Percentiles rank a stretch among this genome's conserved stretches.
phyloP scores from a whole-genome alignment of 1,284 basidiomycete species.

The Porodaedalea pini region DNA sequence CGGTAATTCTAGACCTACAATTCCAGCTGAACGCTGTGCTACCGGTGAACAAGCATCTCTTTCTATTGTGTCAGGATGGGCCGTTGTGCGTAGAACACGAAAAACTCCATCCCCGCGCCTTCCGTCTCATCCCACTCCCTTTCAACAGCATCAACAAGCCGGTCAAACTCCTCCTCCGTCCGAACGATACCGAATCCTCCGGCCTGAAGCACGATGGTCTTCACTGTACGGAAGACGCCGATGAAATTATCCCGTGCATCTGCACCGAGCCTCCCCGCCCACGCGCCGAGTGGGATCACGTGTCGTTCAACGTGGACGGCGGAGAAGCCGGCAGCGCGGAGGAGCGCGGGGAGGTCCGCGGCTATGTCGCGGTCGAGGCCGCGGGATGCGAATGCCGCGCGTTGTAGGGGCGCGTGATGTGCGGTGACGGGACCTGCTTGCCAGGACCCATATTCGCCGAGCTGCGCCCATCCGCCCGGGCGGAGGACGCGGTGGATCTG shows the following conservation, averaged over 20 bases:
- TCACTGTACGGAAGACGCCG: conserved; percentile 13
- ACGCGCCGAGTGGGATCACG: conserved; percentile 21
- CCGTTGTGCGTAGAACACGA: conserved; percentile 3
- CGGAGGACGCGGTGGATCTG: conserved; percentile 24
- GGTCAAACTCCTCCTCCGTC: conserved; percentile 5
- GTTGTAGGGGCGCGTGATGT: too few species aligned
- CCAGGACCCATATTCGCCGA: too few species aligned
- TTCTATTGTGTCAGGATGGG: too few species aligned
- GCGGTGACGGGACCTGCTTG: too few species aligned
- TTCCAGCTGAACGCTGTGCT: too few species aligned
- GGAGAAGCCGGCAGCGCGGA: conserved; percentile 25
- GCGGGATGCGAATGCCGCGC: too few species aligned
- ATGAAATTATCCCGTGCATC: conserved; percentile 22
- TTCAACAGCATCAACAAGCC: background rate
- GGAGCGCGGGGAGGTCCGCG: conserved; percentile 22
- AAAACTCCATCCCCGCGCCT: background rate
- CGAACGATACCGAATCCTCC: conserved; percentile 6
- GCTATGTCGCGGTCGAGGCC: conserved; percentile 23
- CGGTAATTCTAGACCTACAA: too few species aligned
- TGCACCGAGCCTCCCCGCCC: conserved; percentile 23
- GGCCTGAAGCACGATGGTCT: background rate
- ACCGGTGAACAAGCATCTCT: too few species aligned
- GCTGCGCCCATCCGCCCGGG: conserved; percentile 26
- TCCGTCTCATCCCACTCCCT: conserved; percentile 6
- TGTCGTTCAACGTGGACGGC: conserved; percentile 22